Base-by-base conservation (phyloP, 2,329 filamentous ascomycete genomes). In the Pezizomycotina sp. region DNA sequence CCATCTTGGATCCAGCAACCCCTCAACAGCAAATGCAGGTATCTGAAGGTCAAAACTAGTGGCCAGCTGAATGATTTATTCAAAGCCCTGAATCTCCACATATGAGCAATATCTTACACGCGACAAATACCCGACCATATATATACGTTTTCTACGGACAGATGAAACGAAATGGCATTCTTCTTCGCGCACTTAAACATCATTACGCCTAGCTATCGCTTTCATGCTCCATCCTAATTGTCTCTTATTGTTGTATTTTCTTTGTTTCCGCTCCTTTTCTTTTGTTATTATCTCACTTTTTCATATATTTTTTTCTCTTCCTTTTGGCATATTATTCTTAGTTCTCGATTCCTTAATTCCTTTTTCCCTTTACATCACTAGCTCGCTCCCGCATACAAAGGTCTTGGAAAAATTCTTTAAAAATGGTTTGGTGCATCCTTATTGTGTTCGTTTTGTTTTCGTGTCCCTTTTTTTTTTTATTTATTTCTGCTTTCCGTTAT, bases 1-100 rank as follows among this genome's bases (percentile, higher is more conserved):
- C 21, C 6, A 22, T 23, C 10, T 20, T 5, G 7, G 27, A 39
- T n/a, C 35, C 32, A 4, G 23, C 28, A 14, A 44, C 41, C 3
- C 10, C 27, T 6, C 24, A 38, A 8, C 31, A 34, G 41, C n/a
- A 25, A 14, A n/a, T 39, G 36, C 26, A 28, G 38, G 12, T 33
- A 36, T 26, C 25, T 27, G 19, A 20, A n/a, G n/a, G n/a, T 23
- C 19, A 30, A 13, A 14, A 15, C 22, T 12, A 19, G 32, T 22
- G 27, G 30, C 9, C 27, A 36, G 24, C 6, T 10, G 25, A 27
- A 26, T 6, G 24, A 34, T 12, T 41, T 32, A 26, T n/a, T n/a
- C n/a, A n/a, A n/a, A n/a, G n/a, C n/a, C n/a, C n/a, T n/a, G n/a
- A n/a, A n/a, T n/a, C n/a, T n/a, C n/a, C n/a, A 18, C 14, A 13